These are phyloP conservation scores for Xylaria longipes DNA, from an alignment of 495 filamentous ascomycete genomes.

Conservation along the genomic window DNA sequence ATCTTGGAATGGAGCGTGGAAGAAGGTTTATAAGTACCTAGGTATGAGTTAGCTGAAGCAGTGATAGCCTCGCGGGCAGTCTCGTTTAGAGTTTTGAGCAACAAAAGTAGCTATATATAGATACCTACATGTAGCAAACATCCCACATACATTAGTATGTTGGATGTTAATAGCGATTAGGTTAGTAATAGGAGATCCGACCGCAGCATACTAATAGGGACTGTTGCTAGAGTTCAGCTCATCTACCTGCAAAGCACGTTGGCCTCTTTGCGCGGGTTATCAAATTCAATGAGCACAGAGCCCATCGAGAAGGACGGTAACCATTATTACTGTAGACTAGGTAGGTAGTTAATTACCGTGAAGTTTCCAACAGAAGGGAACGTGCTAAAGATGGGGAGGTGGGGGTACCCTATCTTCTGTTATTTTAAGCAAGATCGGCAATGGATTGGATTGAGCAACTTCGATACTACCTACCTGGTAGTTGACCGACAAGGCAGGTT, in stretches of 20 bases:
- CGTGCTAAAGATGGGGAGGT: neutral
- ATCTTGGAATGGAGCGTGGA: neutral
- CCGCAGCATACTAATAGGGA: neutral
- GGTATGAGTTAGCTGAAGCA: neutral
- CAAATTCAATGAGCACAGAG: neutral
- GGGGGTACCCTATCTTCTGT: neutral
- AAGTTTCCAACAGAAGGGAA: conserved; percentile 5
- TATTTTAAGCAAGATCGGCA: conserved; percentile 11
- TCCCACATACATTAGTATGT: neutral
- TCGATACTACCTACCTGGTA: neutral
- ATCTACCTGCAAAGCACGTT: neutral
- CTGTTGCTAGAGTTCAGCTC: neutral
- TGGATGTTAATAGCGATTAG: neutral
- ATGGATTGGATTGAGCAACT: neutral
- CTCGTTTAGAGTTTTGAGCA: neutral
- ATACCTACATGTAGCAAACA: neutral
- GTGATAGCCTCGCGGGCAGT: neutral
- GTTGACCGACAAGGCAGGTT: neutral
- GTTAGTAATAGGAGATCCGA: neutral
- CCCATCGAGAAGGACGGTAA: neutral
- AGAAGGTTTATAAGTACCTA: neutral
- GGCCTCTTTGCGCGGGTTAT: neutral
- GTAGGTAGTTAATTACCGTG: neutral
- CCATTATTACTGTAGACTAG: too few relatives aligned
- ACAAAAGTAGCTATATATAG: neutral